Percentiles rank a stretch among this genome's conserved stretches.
Evolutionary conservation across 768 basidiomycete species (phyloP).

Genomic region (Filobasidium wieringae): DNA sequence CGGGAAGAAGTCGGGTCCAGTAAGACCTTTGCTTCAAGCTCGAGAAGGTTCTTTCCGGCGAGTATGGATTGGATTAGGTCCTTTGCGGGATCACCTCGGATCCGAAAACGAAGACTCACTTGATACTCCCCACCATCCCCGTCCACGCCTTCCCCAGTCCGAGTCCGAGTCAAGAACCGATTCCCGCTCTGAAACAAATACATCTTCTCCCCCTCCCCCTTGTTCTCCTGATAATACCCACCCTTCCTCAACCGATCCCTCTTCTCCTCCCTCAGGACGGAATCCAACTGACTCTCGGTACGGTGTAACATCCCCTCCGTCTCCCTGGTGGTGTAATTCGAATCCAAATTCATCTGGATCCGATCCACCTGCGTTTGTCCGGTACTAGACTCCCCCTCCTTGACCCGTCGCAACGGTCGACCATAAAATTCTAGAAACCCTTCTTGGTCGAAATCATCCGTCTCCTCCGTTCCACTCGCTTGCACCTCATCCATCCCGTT

Average conservation of each 20-base stretch:
- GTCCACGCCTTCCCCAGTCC: neutral
- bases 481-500: neutral
- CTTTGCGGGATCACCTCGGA: neutral
- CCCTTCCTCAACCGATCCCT: neutral
- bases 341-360: neutral
- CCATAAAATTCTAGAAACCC: slow-evolving; percentile 15
- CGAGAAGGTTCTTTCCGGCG: slow-evolving; percentile 58
- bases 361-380: neutral
- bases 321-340: neutral
- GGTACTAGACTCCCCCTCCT: neutral
- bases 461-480: neutral
- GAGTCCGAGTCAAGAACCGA: slow-evolving; percentile 21
- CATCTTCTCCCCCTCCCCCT: slow-evolving; percentile 16
- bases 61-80: slow-evolving; percentile 10
- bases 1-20: slow-evolving; percentile 55
- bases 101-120: slow-evolving; percentile 12
- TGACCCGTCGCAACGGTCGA: neutral
- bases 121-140: slow-evolving; percentile 6
- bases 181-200: slow-evolving; percentile 35
- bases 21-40: slow-evolving; percentile 81
- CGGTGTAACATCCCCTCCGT: neutral
- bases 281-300: neutral
- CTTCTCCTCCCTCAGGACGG: slow-evolving; percentile 1
- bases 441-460: slow-evolving; percentile 7
- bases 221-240: slow-evolving; percentile 12